These are phyloP conservation scores for Cyclotella choctawhatcheeana DNA, from an alignment of 108 stramenopile genomes.

Conservation along the genomic window DNA sequence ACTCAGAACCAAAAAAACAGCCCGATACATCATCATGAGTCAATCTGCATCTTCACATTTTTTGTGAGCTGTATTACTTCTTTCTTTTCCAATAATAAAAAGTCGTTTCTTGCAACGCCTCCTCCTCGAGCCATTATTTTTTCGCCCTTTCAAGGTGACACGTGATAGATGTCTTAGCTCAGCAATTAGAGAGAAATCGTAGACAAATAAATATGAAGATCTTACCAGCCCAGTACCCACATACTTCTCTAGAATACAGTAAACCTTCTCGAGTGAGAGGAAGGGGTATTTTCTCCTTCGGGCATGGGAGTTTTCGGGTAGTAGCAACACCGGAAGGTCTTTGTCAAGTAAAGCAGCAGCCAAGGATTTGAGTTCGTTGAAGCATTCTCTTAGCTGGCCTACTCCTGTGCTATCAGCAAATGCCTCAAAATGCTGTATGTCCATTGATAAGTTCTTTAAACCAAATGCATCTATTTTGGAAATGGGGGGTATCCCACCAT, in stretches of 20 bases:
- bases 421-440: conserved; percentile 81
- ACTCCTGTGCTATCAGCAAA: conserved; percentile 85
- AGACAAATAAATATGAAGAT: no score
- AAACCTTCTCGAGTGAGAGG: conserved; percentile 82
- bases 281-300: conserved; percentile 87
- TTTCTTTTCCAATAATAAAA: conserved; percentile 89
- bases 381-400: conserved; percentile 86
- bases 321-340: conserved; percentile 75
- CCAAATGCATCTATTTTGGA: conserved; percentile 88
- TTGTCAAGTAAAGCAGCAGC: conserved; percentile 79
- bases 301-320: conserved; percentile 67
- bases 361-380: conserved; percentile 83
- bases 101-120: conserved; percentile 35
- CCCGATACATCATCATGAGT: neutral
- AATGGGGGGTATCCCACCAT: conserved; percentile 71
- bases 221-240: conserved; percentile 65
- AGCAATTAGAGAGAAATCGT: no score
- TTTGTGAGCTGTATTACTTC: conserved; percentile 76
- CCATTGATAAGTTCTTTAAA: conserved; percentile 76
- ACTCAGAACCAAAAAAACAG: neutral
- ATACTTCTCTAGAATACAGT: conserved; percentile 69
- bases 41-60: conserved; percentile 68
- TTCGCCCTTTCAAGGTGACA: conserved; percentile 33
- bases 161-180: no score
- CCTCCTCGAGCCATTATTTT: conserved; percentile 52